A percentile compares a stretch with the other conserved stretches of the same genome.
Conservation (phyloP, 441 rosid species). For the Adansonia madagascariensis region DNA sequence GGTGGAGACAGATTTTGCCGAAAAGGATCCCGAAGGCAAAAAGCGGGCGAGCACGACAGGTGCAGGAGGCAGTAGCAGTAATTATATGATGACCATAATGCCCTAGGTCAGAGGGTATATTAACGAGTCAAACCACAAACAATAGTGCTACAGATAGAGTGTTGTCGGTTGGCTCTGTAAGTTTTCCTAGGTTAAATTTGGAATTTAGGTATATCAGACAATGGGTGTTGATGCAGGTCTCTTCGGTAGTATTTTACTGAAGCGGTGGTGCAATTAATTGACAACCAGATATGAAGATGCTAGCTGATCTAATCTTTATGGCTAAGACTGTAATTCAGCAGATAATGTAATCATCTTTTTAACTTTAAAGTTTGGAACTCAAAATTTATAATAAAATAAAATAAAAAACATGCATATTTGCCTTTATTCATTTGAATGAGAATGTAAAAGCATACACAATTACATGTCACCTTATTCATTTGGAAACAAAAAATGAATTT, state of each 20-base stretch:
- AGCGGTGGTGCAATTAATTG: neutral
- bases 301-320: neutral
- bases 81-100: constrained; percentile 14
- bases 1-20: neutral
- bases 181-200: neutral
- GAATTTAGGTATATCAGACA: constrained; percentile 5
- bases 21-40: neutral
- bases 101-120: constrained; percentile 24
- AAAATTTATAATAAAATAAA: no score
- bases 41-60: neutral
- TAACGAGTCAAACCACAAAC: constrained; percentile 43
- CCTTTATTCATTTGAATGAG: neutral
- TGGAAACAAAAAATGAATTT: no score
- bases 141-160: neutral
- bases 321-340: neutral
- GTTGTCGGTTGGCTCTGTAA: constrained; percentile 39
- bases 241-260: neutral
- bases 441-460: neutral
- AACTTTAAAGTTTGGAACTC: no score
- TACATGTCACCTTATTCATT: neutral
- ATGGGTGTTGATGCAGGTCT: neutral
- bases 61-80: neutral
- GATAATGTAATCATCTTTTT: no score
- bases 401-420: neutral
- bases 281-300: neutral